A percentile compares a stretch with the other conserved stretches of the same genome.
These are phyloP conservation scores for Pyrus hybrid DNA, from an alignment of 331 rosid species.

Conservation along the genomic window DNA sequence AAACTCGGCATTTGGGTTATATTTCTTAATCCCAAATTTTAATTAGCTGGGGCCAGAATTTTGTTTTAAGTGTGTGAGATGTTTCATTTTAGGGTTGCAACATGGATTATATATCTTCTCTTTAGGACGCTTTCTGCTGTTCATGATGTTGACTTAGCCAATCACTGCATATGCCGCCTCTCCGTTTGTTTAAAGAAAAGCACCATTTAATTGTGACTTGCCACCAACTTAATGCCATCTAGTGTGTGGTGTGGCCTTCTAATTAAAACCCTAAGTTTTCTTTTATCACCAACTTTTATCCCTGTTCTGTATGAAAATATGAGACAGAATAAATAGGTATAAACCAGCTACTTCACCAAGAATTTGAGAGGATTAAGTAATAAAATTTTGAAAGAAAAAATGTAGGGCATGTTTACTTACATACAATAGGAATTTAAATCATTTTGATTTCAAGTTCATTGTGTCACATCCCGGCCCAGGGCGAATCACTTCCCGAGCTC, in stretches of 20 bases:
- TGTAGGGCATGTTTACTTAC: too few relatives aligned
- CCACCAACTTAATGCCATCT: too few relatives aligned
- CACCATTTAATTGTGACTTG: too few relatives aligned
- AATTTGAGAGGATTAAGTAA: neutral
- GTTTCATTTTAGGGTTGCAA: constrained; percentile 4
- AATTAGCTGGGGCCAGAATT: neutral
- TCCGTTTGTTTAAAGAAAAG: neutral
- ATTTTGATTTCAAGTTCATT: too few relatives aligned
- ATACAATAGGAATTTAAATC: too few relatives aligned
- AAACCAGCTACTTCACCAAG: neutral
- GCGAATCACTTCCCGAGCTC: too few relatives aligned
- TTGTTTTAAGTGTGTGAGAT: constrained; percentile 9
- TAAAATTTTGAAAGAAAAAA: too few relatives aligned
- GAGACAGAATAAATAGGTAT: neutral
- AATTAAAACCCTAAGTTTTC: neutral
- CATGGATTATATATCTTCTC: constrained; percentile 9
- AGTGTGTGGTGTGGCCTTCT: neutral
- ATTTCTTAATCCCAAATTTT: neutral
- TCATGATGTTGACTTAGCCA: constrained; percentile 26
- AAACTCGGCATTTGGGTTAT: constrained; percentile 5
- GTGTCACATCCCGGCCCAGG: too few relatives aligned
- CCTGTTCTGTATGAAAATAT: neutral
- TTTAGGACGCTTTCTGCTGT: constrained; percentile 4
- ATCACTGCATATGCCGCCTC: neutral
- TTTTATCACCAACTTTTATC: neutral